A percentile compares a stretch with the other conserved stretches of the same genome.
phyloP scores from a whole-genome alignment of 768 basidiomycete genomes.

The Mycena polygramma region DNA sequence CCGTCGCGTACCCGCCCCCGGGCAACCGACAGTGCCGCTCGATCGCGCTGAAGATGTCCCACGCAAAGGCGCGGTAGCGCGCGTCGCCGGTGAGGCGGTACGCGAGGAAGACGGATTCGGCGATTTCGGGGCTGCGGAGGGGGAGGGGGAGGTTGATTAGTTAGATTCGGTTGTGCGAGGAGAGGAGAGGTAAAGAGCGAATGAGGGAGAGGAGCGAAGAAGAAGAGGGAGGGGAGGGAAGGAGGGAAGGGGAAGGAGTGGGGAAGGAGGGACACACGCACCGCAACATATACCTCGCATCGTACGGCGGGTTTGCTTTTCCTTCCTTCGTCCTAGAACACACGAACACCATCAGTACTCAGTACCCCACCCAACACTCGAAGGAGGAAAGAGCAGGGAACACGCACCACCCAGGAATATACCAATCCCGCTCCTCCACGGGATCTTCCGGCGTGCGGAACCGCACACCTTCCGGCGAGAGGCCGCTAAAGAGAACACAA shows the following conservation, averaged over 20 bases:
- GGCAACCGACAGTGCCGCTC: conserved; percentile 84
- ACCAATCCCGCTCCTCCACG: conserved; percentile 78
- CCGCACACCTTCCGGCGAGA: conserved; percentile 90
- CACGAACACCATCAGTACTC: conserved; percentile 32
- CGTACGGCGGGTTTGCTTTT: conserved; percentile 64
- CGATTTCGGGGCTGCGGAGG: conserved; percentile 28
- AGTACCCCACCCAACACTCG: too few relatives aligned
- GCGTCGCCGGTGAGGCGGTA: conserved; percentile 89
- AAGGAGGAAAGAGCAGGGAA: background rate
- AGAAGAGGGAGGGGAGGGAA: background rate
- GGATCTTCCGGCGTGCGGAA: conserved; percentile 68
- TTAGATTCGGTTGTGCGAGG: too few relatives aligned
- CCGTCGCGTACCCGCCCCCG: conserved; percentile 85
- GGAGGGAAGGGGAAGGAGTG: background rate
- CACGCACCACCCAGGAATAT: conserved; percentile 84
- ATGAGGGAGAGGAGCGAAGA: too few relatives aligned
- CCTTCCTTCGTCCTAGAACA: conserved; percentile 47
- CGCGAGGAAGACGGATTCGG: conserved; percentile 91
- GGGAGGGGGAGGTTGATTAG: too few relatives aligned
- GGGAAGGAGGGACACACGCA: conserved; percentile 42
- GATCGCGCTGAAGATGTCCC: conserved; percentile 91
- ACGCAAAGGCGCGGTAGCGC: conserved; percentile 85
- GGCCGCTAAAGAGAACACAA: conserved; percentile 64
- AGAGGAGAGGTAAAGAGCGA: too few relatives aligned
- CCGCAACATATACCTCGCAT: conserved; percentile 94